Base-by-base conservation (phyloP, 1,284 basidiomycete genomes). In the Apiotrichum gracile region DNA sequence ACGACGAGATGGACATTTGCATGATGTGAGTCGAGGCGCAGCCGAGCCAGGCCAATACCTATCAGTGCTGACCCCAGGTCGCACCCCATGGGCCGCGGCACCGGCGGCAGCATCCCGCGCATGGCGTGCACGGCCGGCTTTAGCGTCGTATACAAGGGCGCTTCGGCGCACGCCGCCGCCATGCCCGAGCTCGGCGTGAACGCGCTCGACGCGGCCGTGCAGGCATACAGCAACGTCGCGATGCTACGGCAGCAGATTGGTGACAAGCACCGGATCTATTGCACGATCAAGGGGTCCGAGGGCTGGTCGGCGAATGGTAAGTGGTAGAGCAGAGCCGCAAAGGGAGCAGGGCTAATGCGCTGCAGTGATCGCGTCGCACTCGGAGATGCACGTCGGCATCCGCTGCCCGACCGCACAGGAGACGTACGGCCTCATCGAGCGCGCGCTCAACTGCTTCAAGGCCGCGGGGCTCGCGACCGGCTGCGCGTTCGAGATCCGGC, bases 1-100 rank as follows among this genome's bases (percentile, higher is more conserved):
- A 57, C 49, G 46, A 83, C 26, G 82, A 79, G 22, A 88, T 91
- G 85, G 84, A 89, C 68, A 81, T 81, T 5, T 88, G 88, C 64
- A 66, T 88, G 54, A 91, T 90, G 87, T 83, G 17, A 19, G 47
- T 52, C 5, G 16, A 9, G 9, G n/a, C 6, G 13, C 24, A 41
- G n/a, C 17, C 4, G 17, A 8, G n/a, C 7, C 22, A 40, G 9
- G 4, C 3, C 13, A 16, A 4, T 16, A 10, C 12, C 19, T 9
- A 17, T n/a, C 27, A 43, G 42, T 35, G 21, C 44, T n/a, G n/a
- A 16, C 4, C 27, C 2, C 31, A 47, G 34, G 45, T 19, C 47
- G 3, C 55, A 55, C 46, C 55, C 55, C 4, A 55, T 50, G 42
- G 33, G 21, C 1, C 29, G 37, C 16, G 58, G 58, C 14, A 56